Conservation (phyloP, 2,329 filamentous ascomycete genomes). For the Anthostomella pinea region DNA sequence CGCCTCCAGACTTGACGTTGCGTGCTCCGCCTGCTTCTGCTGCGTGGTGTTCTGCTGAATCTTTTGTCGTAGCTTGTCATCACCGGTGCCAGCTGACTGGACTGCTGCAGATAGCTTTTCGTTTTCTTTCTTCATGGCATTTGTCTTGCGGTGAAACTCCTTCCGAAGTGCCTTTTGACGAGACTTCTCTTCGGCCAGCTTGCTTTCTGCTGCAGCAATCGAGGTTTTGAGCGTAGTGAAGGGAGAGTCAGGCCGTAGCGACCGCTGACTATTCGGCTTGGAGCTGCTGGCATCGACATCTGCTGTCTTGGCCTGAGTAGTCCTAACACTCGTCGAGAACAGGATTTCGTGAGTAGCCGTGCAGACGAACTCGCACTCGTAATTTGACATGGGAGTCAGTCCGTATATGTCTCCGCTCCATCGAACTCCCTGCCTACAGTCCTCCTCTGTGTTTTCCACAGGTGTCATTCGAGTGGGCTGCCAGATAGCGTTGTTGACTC, state of each 20-base stretch:
- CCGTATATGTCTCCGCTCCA: slow-evolving; percentile 73
- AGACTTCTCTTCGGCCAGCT: slow-evolving; percentile 66
- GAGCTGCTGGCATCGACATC: slow-evolving; percentile 35
- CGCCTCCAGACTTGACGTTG: slow-evolving; percentile 50
- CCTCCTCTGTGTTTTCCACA: slow-evolving; percentile 37
- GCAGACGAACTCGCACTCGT: slow-evolving; percentile 75
- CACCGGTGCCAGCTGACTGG: slow-evolving; percentile 66
- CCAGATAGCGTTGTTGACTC: slow-evolving; percentile 77
- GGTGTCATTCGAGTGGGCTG: slow-evolving; percentile 70
- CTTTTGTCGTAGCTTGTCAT: slow-evolving; percentile 74
- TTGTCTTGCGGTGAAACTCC: slow-evolving; percentile 69
- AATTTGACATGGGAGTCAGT: slow-evolving; percentile 69
- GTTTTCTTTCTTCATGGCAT: slow-evolving; percentile 68
- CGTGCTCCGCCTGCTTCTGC: slow-evolving; percentile 62
- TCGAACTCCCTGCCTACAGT: slow-evolving; percentile 43
- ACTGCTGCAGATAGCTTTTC: slow-evolving; percentile 66
- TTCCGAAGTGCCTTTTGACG: slow-evolving; percentile 69
- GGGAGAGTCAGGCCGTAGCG: slow-evolving; percentile 71
- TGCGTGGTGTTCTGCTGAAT: slow-evolving; percentile 73
- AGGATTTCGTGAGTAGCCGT: slow-evolving; percentile 63
- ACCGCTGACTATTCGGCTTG: slow-evolving; percentile 50
- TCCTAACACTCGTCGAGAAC: slow-evolving; percentile 70
- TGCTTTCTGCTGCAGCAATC: slow-evolving; percentile 68
- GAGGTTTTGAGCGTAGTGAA: slow-evolving; percentile 74
- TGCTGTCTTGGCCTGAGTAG: slow-evolving; percentile 48